Evolutionary conservation across 2,329 filamentous ascomycete species (phyloP).

Genomic region (Conoideocrella luteorostrata): DNA sequence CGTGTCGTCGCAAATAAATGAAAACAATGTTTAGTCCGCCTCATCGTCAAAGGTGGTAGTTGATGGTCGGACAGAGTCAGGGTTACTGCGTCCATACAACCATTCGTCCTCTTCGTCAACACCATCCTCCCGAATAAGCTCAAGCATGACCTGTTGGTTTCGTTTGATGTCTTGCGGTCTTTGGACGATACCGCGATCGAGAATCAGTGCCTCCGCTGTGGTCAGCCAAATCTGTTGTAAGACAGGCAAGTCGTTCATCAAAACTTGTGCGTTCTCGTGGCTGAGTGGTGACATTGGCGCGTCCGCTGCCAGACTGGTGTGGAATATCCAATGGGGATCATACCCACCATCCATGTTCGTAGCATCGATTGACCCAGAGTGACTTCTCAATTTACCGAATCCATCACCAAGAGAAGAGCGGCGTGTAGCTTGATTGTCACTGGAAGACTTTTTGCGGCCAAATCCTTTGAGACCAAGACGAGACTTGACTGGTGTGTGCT

Average conservation of each 20-base stretch:
- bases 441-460: slow-evolving; percentile 51
- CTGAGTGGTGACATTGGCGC: slow-evolving; percentile 54
- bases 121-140: slow-evolving; percentile 58
- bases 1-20: too few relatives aligned
- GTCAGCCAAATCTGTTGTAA: slow-evolving; percentile 57
- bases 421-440: slow-evolving; percentile 16
- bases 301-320: slow-evolving; percentile 53
- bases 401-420: slow-evolving; percentile 19
- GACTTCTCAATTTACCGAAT: slow-evolving; percentile 18
- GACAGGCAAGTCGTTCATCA: slow-evolving; percentile 50
- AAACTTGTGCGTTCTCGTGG: slow-evolving; percentile 40
- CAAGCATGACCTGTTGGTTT: slow-evolving; percentile 55
- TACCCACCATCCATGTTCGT: slow-evolving; percentile 18
- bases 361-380: slow-evolving; percentile 24
- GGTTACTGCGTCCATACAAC: slow-evolving; percentile 49
- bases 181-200: slow-evolving; percentile 53
- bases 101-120: slow-evolving; percentile 55
- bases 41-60: slow-evolving; percentile 48
- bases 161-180: slow-evolving; percentile 55
- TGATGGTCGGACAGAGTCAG: slow-evolving; percentile 49
- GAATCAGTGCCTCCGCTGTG: slow-evolving; percentile 56
- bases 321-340: slow-evolving; percentile 43
- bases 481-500: slow-evolving; percentile 37
- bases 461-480: slow-evolving; percentile 47
- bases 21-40: slow-evolving; percentile 22